Evolutionary conservation across 2,329 filamentous ascomycete species (phyloP), one percentile per base, ranked within the genome.

Genomic region (Fulvia fulva): DNA sequence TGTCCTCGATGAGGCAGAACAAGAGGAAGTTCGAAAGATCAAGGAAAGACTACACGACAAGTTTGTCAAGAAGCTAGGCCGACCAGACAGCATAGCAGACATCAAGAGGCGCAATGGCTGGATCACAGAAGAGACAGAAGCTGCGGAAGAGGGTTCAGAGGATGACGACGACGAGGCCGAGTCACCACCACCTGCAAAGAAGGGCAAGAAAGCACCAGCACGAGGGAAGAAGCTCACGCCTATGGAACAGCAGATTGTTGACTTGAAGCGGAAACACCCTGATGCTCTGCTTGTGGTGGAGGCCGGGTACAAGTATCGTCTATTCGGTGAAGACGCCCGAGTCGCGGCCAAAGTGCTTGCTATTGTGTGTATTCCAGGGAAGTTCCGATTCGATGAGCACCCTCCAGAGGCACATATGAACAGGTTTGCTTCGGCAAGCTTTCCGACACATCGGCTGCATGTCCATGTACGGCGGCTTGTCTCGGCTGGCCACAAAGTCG

Each of bases 221-320:
- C 95, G 91, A 71, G 83, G 84, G 61, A 83, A 75, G n/a, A 97
- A 97, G 72, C 82, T 99, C 60, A 99, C 94, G 0, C 94, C 94
- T 0, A 89, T 99, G 86, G 92, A 97, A 73, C 83, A 89, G 43
- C 94, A 97, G 69, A 89, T 96, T 58, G 81, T 99, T 5, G 92
- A 96, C 19, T 96, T 99, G 74, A 99, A 99, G 77, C 83, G 86
- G 60, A 90, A 93, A 66, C 87, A 97, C 71, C 82, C 91, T 77
- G 94, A 97, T 71, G 94, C 93, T 0, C 69, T 99, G 21, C 80
- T 99, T 55, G 89, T 97, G 12, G 87, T 97, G 53, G 93, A 99
- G 73, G 94, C 97, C 8, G 94, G 94, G 52, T 99, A 99, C 77
- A 99, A 99, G 73, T 99, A 96, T 76, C 87, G 89, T 32, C 96